Evolutionary conservation across 257 asterid species (phyloP).

Genomic region (Nicotiana attenuata): DNA sequence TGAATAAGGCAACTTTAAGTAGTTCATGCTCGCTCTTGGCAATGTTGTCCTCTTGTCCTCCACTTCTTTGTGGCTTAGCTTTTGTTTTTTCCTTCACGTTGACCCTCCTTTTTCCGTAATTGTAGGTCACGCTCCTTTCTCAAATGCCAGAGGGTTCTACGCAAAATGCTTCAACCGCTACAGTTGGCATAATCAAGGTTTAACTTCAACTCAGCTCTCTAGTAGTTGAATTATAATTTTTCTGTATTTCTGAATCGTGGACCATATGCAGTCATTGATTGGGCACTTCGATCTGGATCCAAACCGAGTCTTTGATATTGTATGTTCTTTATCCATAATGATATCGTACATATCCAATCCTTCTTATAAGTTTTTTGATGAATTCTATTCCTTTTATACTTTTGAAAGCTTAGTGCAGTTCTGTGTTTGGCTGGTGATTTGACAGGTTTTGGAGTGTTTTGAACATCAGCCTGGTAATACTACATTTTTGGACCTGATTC

Average conservation of each 20-base stretch:
- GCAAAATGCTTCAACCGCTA: slow-evolving; percentile 63
- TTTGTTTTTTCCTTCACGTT: slow-evolving; percentile 4
- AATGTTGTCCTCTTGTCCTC: neutral
- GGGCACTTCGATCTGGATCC: slow-evolving; percentile 99
- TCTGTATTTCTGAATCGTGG: slow-evolving; percentile 27
- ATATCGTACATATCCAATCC: neutral
- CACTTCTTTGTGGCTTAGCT: neutral
- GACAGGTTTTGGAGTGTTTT: slow-evolving; percentile 83
- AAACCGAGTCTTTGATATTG: slow-evolving; percentile 95
- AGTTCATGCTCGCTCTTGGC: neutral
- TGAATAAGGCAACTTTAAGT: neutral
- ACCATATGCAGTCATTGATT: slow-evolving; percentile 75
- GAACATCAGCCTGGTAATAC: slow-evolving; percentile 87
- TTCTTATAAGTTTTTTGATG: neutral
- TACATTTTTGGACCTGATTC: slow-evolving; percentile 84
- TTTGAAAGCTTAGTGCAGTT: slow-evolving; percentile 14
- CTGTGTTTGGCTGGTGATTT: slow-evolving; percentile 9
- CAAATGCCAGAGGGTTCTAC: slow-evolving; percentile 72
- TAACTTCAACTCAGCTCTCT: slow-evolving; percentile 13
- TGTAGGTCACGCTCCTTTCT: slow-evolving; percentile 91
- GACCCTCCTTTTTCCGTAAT: slow-evolving; percentile 10
- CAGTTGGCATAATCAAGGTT: slow-evolving; percentile 92
- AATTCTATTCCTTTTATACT: slow-evolving; percentile 13
- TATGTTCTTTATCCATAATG: slow-evolving; percentile 38
- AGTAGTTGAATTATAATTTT: slow-evolving; percentile 8